A percentile compares a stretch with the other conserved stretches of the same genome.
phyloP scores from a whole-genome alignment of 1,284 basidiomycete species.

The Heterobasidion irregulare region DNA sequence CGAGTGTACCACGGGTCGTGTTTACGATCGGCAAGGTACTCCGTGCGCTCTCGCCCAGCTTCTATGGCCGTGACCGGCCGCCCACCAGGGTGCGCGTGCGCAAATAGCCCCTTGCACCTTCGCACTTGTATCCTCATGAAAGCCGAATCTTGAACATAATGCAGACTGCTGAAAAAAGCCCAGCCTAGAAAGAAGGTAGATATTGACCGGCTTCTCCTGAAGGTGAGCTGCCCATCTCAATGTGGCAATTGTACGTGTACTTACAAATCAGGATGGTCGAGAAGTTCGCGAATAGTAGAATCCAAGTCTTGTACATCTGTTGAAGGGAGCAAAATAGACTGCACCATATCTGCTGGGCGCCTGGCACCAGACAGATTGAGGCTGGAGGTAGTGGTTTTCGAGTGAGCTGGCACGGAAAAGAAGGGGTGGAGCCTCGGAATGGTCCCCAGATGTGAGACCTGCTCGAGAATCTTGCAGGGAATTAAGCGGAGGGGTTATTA shows the following conservation, averaged over 20 bases:
- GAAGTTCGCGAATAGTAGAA: constrained; percentile 11
- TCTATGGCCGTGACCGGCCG: not conserved
- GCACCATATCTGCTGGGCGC: constrained; percentile 33
- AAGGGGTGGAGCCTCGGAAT: no score
- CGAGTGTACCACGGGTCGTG: not conserved
- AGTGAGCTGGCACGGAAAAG: no score
- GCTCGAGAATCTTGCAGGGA: no score
- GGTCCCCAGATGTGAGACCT: no score
- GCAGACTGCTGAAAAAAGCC: constrained; percentile 37
- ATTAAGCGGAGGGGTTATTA: no score
- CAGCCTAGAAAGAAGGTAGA: constrained; percentile 41
- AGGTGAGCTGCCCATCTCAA: not conserved
- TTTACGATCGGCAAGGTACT: not conserved
- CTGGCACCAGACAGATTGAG: not conserved
- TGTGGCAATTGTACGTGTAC: constrained; percentile 9
- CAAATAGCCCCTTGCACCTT: constrained; percentile 1
- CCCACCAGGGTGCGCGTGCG: not conserved
- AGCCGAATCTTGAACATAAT: constrained; percentile 22
- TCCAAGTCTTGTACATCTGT: constrained; percentile 27
- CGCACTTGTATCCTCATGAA: constrained; percentile 15
- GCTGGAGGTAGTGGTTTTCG: no score
- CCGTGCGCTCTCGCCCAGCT: not conserved
- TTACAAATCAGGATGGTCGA: constrained; percentile 20
- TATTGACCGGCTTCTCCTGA: constrained; percentile 27
- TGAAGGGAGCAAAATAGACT: constrained; percentile 76